These are phyloP conservation scores for Ramaria rubella DNA, from an alignment of 768 basidiomycete genomes.

Conservation along the genomic window DNA sequence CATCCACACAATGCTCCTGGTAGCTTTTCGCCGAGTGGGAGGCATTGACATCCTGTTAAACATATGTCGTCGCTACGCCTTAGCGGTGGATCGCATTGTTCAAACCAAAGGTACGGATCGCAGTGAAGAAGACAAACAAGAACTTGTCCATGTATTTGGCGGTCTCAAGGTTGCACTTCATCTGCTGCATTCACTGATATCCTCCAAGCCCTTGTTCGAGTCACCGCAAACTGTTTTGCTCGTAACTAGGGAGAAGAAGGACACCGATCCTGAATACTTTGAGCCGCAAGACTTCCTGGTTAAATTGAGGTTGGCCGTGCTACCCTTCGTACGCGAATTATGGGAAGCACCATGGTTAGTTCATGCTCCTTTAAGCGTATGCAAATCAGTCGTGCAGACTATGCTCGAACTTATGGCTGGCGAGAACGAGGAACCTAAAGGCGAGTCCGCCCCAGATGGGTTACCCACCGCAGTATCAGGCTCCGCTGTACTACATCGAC, in stretches of 20 bases:
- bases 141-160: slow-evolving; percentile 69
- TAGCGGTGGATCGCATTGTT: slow-evolving; percentile 50
- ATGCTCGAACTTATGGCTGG: slow-evolving; percentile 76
- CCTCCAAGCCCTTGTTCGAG: slow-evolving; percentile 76
- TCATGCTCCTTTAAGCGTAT: slow-evolving; percentile 65
- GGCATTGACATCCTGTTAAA: slow-evolving; percentile 65
- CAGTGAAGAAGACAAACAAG: slow-evolving; percentile 48
- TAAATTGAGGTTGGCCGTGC: slow-evolving; percentile 58
- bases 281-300: slow-evolving; percentile 86
- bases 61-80: slow-evolving; percentile 48
- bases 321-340: slow-evolving; percentile 60
- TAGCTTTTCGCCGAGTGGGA: slow-evolving; percentile 61
- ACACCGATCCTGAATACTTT: slow-evolving; percentile 72
- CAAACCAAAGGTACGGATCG: slow-evolving; percentile 49
- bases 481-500: slow-evolving; percentile 24
- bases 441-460: slow-evolving; percentile 30
- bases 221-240: slow-evolving; percentile 74
- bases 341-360: slow-evolving; percentile 86
- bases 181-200: slow-evolving; percentile 67
- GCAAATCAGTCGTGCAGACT: slow-evolving; percentile 66
- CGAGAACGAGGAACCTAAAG: slow-evolving; percentile 69
- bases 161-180: slow-evolving; percentile 78
- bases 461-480: slow-evolving; percentile 28
- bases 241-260: slow-evolving; percentile 69
- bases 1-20: slow-evolving; percentile 77